A percentile compares a stretch with the other conserved stretches of the same genome.
Evolutionary conservation across 2,329 filamentous ascomycete genomes (phyloP).

Genomic region (Berkeleyomyces rouxiae): DNA sequence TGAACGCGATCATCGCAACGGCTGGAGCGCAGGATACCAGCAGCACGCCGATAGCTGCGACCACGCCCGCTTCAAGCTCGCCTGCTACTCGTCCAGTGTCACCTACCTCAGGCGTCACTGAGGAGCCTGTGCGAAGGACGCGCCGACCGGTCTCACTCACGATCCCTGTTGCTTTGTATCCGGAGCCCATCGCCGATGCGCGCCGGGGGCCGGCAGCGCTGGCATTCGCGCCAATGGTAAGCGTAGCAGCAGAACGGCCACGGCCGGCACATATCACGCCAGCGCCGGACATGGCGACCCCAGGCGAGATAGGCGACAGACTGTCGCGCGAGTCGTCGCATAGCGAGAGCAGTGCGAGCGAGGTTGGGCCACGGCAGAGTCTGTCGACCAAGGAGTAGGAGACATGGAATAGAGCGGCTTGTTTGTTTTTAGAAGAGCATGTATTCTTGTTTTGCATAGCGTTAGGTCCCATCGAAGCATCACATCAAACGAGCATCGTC

Average conservation of each 20-base stretch:
- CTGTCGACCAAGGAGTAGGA: background rate
- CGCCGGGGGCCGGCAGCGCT: too few species aligned
- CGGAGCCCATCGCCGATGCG: background rate
- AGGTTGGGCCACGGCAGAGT: background rate
- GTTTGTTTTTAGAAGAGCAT: too few species aligned
- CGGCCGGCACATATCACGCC: background rate
- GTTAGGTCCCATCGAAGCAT: background rate
- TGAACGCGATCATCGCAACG: conserved; percentile 36
- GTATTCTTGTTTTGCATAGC: background rate
- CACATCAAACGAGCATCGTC: background rate
- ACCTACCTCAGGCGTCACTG: too few species aligned
- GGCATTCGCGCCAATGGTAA: too few species aligned
- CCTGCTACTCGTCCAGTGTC: too few species aligned
- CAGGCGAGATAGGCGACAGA: background rate
- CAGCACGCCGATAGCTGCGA: background rate
- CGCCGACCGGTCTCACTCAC: background rate
- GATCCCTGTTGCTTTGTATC: background rate
- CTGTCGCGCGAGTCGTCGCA: background rate
- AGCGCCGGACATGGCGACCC: background rate
- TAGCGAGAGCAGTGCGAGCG: background rate
- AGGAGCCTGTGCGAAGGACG: background rate
- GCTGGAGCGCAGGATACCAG: background rate
- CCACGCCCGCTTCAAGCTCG: background rate
- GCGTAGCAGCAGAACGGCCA: too few species aligned
- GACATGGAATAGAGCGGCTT: too few species aligned